These are phyloP conservation scores for Thielaviopsis euricoi DNA, from an alignment of 2,329 filamentous ascomycete genomes.

Conservation along the genomic window DNA sequence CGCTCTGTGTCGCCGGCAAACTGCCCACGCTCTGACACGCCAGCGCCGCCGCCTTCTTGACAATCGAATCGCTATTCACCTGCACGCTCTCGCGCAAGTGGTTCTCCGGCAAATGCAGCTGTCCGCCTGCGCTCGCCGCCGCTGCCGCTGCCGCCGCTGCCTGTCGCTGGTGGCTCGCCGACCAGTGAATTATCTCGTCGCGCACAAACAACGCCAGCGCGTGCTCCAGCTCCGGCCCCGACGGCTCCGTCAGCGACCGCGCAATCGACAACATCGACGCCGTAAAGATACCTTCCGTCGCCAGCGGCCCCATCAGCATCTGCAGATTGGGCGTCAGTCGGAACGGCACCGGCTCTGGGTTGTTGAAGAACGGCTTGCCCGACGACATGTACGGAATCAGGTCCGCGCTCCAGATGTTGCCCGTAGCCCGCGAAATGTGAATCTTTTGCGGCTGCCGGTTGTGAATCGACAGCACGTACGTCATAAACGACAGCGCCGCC, in stretches of 20 bases:
- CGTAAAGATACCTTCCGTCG: conserved; percentile 92
- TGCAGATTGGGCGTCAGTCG: conserved; percentile 92
- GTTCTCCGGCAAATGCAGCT: conserved; percentile 34
- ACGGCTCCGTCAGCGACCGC: conserved; percentile 74
- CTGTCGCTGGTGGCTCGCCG: conserved; percentile 57
- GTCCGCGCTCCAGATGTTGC: conserved; percentile 93
- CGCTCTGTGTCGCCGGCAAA: conserved; percentile 88
- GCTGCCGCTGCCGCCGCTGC: neutral
- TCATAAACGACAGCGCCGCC: conserved; percentile 92
- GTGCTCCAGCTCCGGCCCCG: conserved; percentile 74
- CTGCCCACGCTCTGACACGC: conserved; percentile 65
- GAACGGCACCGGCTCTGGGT: conserved; percentile 92
- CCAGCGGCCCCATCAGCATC: conserved; percentile 86
- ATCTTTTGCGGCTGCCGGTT: conserved; percentile 93
- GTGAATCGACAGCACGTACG: conserved; percentile 94
- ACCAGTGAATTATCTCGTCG: conserved; percentile 97
- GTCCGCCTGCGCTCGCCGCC: conserved; percentile 15
- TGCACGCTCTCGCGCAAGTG: conserved; percentile 67
- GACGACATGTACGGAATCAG: conserved; percentile 79
- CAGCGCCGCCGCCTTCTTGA: conserved; percentile 74
- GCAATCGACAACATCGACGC: conserved; percentile 93
- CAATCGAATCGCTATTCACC: conserved; percentile 76
- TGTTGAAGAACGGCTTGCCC: conserved; percentile 78
- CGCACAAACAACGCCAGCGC: conserved; percentile 87
- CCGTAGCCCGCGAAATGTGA: conserved; percentile 70